Percentiles rank a stretch among this genome's conserved stretches.
Evolutionary conservation across 768 basidiomycete species (phyloP).

Genomic region (Naganishia vishniacii): DNA sequence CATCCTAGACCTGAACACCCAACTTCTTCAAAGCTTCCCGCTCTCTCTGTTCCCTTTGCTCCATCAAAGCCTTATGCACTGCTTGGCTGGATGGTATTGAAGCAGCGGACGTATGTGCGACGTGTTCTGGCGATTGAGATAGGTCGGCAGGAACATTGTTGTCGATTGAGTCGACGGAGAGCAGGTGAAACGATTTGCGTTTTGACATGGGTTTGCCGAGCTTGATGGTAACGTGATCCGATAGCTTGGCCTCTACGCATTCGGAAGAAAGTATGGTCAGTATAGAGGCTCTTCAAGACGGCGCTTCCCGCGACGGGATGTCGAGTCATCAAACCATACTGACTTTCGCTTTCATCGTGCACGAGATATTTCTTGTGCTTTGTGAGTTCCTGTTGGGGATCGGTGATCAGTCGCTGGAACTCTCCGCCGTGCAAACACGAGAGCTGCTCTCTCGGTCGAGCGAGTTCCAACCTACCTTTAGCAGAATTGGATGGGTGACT

Average conservation of each 20-base stretch:
- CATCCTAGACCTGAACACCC: conserved; percentile 12
- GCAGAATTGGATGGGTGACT: conserved; percentile 42
- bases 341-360: conserved; percentile 42
- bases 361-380: conserved; percentile 41
- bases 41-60: conserved; percentile 19
- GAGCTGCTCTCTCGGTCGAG: too few species aligned
- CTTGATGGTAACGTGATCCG: conserved; percentile 40
- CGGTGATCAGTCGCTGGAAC: neutral
- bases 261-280: neutral
- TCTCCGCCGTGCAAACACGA: neutral
- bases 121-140: conserved; percentile 15
- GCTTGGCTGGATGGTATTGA: conserved; percentile 17
- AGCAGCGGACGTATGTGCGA: conserved; percentile 7
- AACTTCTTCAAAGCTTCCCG: conserved; percentile 19
- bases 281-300: neutral
- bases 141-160: conserved; percentile 13
- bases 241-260: conserved; percentile 32
- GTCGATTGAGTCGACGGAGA: conserved; percentile 24
- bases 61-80: conserved; percentile 20
- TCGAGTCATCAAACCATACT: too few species aligned
- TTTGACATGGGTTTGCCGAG: conserved; percentile 40
- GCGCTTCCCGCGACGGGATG: too few species aligned
- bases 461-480: conserved; percentile 30
- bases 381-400: conserved; percentile 26
- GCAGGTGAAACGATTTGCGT: conserved; percentile 37